These are phyloP conservation scores for Solanum lignicaule DNA, from an alignment of 257 asterid species.

Conservation along the genomic window DNA sequence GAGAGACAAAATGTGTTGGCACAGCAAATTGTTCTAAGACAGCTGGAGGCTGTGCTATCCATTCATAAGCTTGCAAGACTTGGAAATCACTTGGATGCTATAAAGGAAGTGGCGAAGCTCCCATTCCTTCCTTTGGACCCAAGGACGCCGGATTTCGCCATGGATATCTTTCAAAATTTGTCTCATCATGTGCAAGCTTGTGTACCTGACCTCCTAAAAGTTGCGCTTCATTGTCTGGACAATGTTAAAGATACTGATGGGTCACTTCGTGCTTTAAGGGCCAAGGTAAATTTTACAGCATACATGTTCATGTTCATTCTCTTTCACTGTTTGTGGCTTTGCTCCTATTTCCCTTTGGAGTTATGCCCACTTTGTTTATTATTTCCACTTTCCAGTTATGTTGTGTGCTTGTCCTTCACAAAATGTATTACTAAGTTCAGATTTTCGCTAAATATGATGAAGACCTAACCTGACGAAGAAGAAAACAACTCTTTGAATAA, in stretches of 20 bases:
- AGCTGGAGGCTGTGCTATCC: slow-evolving; percentile 77
- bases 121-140: slow-evolving; percentile 96
- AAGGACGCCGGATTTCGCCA: slow-evolving; percentile 45
- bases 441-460: not conserved
- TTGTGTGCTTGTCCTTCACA: not conserved
- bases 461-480: not conserved
- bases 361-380: not conserved
- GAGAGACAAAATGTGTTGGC: slow-evolving; percentile 74
- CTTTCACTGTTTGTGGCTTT: not conserved
- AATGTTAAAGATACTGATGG: slow-evolving; percentile 81
- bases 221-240: slow-evolving; percentile 78
- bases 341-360: not conserved
- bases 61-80: slow-evolving; percentile 62
- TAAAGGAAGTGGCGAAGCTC: slow-evolving; percentile 82
- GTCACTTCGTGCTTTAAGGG: slow-evolving; percentile 82
- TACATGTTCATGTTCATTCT: not conserved
- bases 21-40: slow-evolving; percentile 79
- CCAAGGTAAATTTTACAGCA: slow-evolving; percentile 38
- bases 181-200: slow-evolving; percentile 86
- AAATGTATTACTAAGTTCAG: not conserved
- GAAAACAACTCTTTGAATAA: not conserved
- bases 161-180: slow-evolving; percentile 45
- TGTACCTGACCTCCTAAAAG: slow-evolving; percentile 83
- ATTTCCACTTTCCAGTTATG: not conserved
- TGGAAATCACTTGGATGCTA: slow-evolving; percentile 68